phyloP scores from a whole-genome alignment of 164 flowering plant species.

The Tetracentron sinense region DNA sequence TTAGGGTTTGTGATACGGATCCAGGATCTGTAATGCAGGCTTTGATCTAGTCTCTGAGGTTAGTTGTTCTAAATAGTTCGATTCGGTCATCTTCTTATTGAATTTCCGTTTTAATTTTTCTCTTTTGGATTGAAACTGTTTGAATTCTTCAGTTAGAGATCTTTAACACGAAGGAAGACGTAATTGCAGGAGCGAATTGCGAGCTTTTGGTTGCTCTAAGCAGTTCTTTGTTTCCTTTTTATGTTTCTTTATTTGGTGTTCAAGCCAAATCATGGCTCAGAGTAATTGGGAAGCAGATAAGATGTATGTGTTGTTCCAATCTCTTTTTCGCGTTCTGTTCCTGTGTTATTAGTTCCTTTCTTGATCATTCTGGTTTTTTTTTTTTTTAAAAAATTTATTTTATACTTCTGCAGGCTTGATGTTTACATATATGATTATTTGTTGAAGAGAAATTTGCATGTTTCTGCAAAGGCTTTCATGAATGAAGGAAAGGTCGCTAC shows the following conservation, averaged over 20 bases:
- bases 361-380: neutral
- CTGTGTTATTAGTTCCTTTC: neutral
- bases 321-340: neutral
- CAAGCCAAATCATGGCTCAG: conserved; percentile 43
- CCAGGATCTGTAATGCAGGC: conserved; percentile 24
- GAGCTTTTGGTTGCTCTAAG: neutral
- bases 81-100: neutral
- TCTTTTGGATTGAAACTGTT: neutral
- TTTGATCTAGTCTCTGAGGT: conserved; percentile 12
- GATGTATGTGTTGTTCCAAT: conserved; percentile 35
- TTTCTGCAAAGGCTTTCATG: conserved; percentile 89
- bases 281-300: conserved; percentile 77
- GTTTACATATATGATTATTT: conserved; percentile 88
- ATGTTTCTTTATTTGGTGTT: conserved; percentile 5
- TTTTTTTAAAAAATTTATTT: conserved; percentile 1
- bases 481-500: conserved; percentile 83
- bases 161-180: conserved; percentile 1
- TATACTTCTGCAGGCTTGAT: conserved; percentile 57
- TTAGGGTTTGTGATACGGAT: conserved; percentile 12
- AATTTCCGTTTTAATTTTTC: neutral
- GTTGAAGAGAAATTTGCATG: conserved; percentile 69
- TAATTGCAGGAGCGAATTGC: conserved; percentile 19
- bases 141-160: neutral
- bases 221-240: neutral
- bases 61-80: neutral